Conservation (phyloP, 164 flowering plant species). For the Umbilicus rupestris region DNA sequence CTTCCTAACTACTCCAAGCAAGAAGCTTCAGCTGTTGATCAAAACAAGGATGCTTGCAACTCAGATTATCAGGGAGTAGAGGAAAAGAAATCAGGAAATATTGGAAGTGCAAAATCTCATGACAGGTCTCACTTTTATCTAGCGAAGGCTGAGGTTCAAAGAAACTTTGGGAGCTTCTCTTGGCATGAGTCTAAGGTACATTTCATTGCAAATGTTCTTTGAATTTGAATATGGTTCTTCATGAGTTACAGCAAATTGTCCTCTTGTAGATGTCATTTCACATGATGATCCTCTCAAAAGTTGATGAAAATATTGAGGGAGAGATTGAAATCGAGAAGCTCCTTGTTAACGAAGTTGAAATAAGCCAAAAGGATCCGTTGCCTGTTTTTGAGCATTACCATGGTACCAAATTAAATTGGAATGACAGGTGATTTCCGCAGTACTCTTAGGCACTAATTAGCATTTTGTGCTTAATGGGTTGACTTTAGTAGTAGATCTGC, state of each 20-base stretch:
- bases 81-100: conserved; percentile 13
- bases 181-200: conserved; percentile 80
- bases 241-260: conserved; percentile 8
- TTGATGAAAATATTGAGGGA: conserved; percentile 13
- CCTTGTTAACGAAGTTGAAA: conserved; percentile 27
- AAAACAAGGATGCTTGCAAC: conserved; percentile 19
- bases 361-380: conserved; percentile 29
- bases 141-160: conserved; percentile 83
- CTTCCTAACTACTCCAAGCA: conserved; percentile 21
- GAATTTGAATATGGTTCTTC: not conserved
- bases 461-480: not conserved
- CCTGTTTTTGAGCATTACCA: conserved; percentile 42
- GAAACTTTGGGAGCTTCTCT: conserved; percentile 43
- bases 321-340: conserved; percentile 35
- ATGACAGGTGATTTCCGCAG: conserved; percentile 26
- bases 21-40: conserved; percentile 21
- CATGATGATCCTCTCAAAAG: conserved; percentile 26
- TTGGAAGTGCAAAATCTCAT: conserved; percentile 23
- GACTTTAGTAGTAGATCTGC: not conserved
- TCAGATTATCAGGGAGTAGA: conserved; percentile 12
- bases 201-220: conserved; percentile 6
- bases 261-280: conserved; percentile 47
- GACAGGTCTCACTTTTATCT: conserved; percentile 57
- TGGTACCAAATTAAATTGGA: conserved; percentile 26
- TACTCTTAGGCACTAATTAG: not conserved